Evolutionary conservation across 257 asterid genomes (phyloP), one percentile per base, ranked within the genome.

Genomic region (Capsicum pubescens): DNA sequence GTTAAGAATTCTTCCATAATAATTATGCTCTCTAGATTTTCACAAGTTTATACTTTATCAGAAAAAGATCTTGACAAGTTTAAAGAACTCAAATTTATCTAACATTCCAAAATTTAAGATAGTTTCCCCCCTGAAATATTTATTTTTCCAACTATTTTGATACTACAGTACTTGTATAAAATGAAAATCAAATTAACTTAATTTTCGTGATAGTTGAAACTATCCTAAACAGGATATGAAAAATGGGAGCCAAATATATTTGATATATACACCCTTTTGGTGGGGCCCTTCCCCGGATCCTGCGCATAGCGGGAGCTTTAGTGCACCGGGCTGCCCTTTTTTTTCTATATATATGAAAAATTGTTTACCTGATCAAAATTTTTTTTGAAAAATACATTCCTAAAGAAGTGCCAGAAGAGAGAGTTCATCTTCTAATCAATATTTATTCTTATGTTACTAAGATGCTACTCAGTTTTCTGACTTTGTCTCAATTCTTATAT

Each of bases 131-230:
- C 46, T 64, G 71, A 64, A 12, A 12, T 16, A 17, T 64, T 26
- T 64, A 21, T 21, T 21, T 63, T 68, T 68, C 54, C 54, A 0
- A 68, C 77, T 68, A 68, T 68, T 36, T 68, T 68, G 54, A 8
- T n/a, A 54, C 17, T 76, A 52, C 14, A 52, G 26, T 39, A 35
- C 55, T 13, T 76, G 13, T 14, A 54, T 52, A 76, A 76, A 76
- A 74, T 76, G 48, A 58, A 76, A 52, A 58, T 76, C 3, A 76
- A 76, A 21, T 52, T 67, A 52, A 76, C 21, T 76, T 26, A 52
- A 12, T 74, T 48, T 48, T 14, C 9, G 21, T 15, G 32, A 58
- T 76, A 26, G 46, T 54, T 57, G 39, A 76, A 74, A 26, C 81
- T 54, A 32, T 26, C 9, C 17, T 52, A 76, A 54, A 52, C 81